Conservation (phyloP, 352 stramenopile species). For the Globisporangium recalcitrans region DNA sequence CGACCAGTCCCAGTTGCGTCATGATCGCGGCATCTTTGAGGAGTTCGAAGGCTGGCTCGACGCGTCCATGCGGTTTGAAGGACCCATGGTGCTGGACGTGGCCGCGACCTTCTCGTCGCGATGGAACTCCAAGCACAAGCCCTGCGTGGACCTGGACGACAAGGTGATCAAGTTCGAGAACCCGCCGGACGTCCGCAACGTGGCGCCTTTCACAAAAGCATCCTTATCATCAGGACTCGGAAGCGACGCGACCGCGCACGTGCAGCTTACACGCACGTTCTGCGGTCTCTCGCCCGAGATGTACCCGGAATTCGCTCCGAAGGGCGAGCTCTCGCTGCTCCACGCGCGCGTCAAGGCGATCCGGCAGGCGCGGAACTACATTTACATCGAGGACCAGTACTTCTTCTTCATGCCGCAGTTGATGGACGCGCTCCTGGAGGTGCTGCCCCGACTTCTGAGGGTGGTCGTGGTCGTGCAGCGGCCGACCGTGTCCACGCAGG, state of each 20-base stretch:
- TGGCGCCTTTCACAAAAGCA: background rate
- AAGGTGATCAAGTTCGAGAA: slow-evolving; percentile 46
- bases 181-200: slow-evolving; percentile 21
- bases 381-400: slow-evolving; percentile 73
- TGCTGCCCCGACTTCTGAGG: slow-evolving; percentile 37
- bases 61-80: slow-evolving; percentile 39
- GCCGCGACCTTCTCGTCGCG: slow-evolving; percentile 56
- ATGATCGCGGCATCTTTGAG: slow-evolving; percentile 31
- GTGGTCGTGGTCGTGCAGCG: slow-evolving; percentile 53
- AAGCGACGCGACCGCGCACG: slow-evolving; percentile 12
- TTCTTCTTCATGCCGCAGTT: slow-evolving; percentile 64
- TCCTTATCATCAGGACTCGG: background rate
- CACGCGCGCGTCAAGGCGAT: slow-evolving; percentile 54
- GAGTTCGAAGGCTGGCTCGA: slow-evolving; percentile 59
- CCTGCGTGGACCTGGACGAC: slow-evolving; percentile 36
- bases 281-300: slow-evolving; percentile 27
- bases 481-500: slow-evolving; percentile 24
- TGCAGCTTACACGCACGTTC: slow-evolving; percentile 58
- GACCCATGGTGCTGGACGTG: slow-evolving; percentile 45
- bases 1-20: slow-evolving; percentile 39
- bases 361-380: slow-evolving; percentile 46
- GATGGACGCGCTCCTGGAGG: slow-evolving; percentile 34
- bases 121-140: slow-evolving; percentile 44
- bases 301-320: slow-evolving; percentile 43
- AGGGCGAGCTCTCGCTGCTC: slow-evolving; percentile 51